phyloP scores from a whole-genome alignment of 2,329 filamentous ascomycete species.

The Fusarium bactridioides region DNA sequence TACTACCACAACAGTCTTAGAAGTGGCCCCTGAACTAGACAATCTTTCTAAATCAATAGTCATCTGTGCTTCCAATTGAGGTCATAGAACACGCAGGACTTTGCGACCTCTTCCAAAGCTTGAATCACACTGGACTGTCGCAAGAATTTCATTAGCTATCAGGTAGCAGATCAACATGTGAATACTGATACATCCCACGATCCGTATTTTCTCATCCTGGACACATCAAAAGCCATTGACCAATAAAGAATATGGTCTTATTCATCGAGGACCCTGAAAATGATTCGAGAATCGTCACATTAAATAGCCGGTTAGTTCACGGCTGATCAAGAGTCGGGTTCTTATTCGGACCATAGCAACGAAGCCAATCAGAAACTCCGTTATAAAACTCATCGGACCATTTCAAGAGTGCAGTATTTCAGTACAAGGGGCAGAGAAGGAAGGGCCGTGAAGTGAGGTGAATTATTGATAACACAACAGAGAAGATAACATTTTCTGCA shows the following conservation, averaged over 20 bases:
- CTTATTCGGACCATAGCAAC: conserved; percentile 38
- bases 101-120: neutral
- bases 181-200: conserved; percentile 1
- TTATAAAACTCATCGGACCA: conserved; percentile 36
- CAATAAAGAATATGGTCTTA: conserved; percentile 39
- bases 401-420: conserved; percentile 1
- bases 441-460: conserved; percentile 1
- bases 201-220: neutral
- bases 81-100: neutral
- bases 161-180: conserved; percentile 14
- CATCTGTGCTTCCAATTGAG: neutral
- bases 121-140: neutral
- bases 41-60: neutral
- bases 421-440: conserved; percentile 1
- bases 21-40: neutral
- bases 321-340: conserved; percentile 28
- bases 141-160: neutral
- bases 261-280: conserved; percentile 40
- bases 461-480: neutral
- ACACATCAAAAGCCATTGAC: conserved; percentile 23
- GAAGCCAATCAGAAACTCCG: conserved; percentile 23
- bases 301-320: conserved; percentile 19
- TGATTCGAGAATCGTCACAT: conserved; percentile 36
- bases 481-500: neutral
- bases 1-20: neutral